phyloP scores from a whole-genome alignment of 2,329 filamentous ascomycete species.

The Eutypa lata region DNA sequence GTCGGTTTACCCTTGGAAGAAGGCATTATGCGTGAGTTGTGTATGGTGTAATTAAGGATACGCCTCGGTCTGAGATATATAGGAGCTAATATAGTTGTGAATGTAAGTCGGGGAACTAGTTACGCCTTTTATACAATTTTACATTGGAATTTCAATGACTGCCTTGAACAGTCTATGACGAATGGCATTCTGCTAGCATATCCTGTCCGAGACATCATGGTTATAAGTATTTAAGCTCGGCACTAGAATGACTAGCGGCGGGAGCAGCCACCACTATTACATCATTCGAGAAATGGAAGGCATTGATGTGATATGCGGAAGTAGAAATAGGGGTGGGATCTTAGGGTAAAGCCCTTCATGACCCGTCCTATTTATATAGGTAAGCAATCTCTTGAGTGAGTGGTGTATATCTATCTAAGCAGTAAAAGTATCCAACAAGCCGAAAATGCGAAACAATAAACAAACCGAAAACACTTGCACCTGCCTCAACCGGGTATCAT shows the following conservation, averaged over 20 bases:
- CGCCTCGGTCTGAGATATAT: neutral
- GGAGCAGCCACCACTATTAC: neutral
- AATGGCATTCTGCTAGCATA: neutral
- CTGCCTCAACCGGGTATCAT: too few relatives aligned
- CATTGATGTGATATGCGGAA: too few relatives aligned
- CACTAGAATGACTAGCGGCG: neutral
- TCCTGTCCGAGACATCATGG: neutral
- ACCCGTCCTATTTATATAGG: too few relatives aligned
- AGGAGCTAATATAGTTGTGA: neutral
- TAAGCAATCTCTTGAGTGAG: too few relatives aligned
- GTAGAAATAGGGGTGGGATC: too few relatives aligned
- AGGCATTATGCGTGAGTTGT: constrained; percentile 25
- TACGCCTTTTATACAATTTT: neutral
- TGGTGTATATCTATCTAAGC: too few relatives aligned
- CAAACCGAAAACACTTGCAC: too few relatives aligned
- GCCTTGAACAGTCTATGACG: neutral
- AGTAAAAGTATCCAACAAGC: too few relatives aligned
- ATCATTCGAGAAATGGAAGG: too few relatives aligned
- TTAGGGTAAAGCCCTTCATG: too few relatives aligned
- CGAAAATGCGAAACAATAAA: too few relatives aligned
- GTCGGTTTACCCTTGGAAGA: constrained; percentile 39
- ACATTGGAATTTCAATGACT: neutral
- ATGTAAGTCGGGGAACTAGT: neutral
- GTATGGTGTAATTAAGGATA: neutral
- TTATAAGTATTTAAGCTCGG: neutral